Conservation (phyloP, 2,329 filamentous ascomycete species). For the Fusarium liriodendri region DNA sequence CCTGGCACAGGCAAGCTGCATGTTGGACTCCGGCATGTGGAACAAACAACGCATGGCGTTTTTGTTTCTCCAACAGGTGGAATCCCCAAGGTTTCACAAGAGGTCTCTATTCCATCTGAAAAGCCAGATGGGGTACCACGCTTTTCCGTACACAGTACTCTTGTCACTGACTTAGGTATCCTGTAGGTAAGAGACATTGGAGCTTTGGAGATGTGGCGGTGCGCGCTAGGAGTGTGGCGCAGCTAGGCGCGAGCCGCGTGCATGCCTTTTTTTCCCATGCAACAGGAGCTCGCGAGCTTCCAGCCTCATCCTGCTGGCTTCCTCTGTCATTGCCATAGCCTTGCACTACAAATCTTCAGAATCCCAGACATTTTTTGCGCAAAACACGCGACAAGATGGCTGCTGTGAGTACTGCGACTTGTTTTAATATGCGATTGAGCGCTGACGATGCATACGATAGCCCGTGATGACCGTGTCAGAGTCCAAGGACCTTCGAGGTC, state of each 20-base stretch:
- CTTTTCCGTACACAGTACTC: background rate
- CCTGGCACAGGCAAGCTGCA: background rate
- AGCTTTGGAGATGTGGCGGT: constrained; percentile 23
- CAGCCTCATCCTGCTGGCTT: constrained; percentile 28
- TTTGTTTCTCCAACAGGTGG: background rate
- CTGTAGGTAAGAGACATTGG: background rate
- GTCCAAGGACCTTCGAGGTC: constrained; percentile 92
- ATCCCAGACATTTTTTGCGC: constrained; percentile 25
- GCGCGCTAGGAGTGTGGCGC: constrained; percentile 20
- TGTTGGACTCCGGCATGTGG: background rate
- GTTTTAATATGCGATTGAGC: constrained; percentile 5
- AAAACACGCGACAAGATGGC: constrained; percentile 57
- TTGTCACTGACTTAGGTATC: background rate
- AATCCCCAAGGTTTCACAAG: background rate
- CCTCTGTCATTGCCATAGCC: constrained; percentile 16
- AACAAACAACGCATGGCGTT: background rate
- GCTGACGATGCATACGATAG: constrained; percentile 50
- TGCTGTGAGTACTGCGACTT: constrained; percentile 58
- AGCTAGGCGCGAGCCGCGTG: constrained; percentile 32
- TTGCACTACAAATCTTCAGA: constrained; percentile 23
- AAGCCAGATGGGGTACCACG: background rate
- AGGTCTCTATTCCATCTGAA: background rate
- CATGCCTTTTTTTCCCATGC: constrained; percentile 26
- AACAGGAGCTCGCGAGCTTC: constrained; percentile 32
- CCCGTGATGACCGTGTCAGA: constrained; percentile 85